These are phyloP conservation scores for Lichtheimia ornata DNA, from an alignment of 371 early-diverging fungal genomes.

Conservation along the genomic window DNA sequence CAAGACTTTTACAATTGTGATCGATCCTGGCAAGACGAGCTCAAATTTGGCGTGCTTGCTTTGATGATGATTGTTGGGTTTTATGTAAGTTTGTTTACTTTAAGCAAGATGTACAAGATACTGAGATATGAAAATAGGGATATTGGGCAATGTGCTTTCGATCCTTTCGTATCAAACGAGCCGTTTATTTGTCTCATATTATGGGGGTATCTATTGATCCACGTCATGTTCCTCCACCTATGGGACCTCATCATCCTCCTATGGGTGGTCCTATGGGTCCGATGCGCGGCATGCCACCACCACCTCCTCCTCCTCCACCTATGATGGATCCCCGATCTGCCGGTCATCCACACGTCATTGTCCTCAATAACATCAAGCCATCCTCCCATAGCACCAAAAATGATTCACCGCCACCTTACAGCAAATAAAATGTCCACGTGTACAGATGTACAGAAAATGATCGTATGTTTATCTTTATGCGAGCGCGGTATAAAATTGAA, in stretches of 20 bases:
- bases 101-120: not conserved
- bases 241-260: not conserved
- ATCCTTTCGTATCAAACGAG: slow-evolving; percentile 15
- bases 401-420: too few relatives aligned
- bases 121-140: not conserved
- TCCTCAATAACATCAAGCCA: not conserved
- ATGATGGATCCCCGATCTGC: not conserved
- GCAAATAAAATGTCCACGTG: too few relatives aligned
- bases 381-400: too few relatives aligned
- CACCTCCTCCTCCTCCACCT: not conserved
- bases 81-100: slow-evolving; percentile 11
- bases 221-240: slow-evolving; percentile 1
- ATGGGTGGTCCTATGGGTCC: slow-evolving; percentile 1
- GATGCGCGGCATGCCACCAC: not conserved
- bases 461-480: too few relatives aligned
- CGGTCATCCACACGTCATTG: not conserved
- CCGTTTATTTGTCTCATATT: not conserved
- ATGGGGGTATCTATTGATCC: not conserved
- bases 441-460: too few relatives aligned
- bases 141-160: slow-evolving; percentile 23
- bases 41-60: slow-evolving; percentile 18
- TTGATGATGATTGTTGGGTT: slow-evolving; percentile 17
- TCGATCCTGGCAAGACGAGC: slow-evolving; percentile 22
- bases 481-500: too few relatives aligned
- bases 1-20: slow-evolving; percentile 23